These are phyloP conservation scores for Diutina sp. DNA, from an alignment of 1,139 yeast species.

Conservation along the genomic window DNA sequence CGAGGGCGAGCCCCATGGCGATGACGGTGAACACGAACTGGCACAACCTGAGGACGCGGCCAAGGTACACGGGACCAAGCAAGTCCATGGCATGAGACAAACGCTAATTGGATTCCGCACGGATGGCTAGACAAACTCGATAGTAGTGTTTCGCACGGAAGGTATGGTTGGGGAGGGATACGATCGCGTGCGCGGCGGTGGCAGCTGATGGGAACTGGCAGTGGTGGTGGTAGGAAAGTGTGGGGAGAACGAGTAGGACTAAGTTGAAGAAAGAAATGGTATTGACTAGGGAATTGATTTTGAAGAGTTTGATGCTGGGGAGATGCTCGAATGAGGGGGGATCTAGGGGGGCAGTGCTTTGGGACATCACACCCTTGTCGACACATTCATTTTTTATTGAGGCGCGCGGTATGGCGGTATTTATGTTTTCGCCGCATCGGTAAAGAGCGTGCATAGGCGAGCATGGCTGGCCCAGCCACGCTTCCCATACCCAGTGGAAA, in stretches of 20 bases:
- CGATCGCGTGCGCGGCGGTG: neutral
- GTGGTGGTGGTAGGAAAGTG: neutral
- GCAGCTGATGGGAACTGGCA: neutral
- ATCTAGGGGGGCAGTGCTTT: no score
- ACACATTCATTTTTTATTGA: neutral
- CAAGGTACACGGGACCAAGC: neutral
- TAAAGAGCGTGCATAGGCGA: neutral
- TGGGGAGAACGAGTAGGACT: neutral
- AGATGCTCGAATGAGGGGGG: no score
- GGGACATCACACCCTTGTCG: no score
- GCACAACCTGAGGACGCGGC: neutral
- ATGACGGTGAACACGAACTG: neutral
- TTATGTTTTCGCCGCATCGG: neutral
- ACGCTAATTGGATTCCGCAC: neutral
- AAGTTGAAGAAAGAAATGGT: no score
- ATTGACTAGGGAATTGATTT: no score
- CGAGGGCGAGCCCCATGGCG: constrained; percentile 1
- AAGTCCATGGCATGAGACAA: neutral
- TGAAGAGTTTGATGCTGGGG: neutral
- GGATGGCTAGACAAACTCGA: no score
- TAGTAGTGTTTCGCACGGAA: no score
- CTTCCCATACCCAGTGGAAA: no score
- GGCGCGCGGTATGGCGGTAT: neutral
- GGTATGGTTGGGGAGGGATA: neutral
- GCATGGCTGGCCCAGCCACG: neutral